These are phyloP conservation scores for Begonia loranthoides DNA, from an alignment of 306 rosid species.

Conservation along the genomic window DNA sequence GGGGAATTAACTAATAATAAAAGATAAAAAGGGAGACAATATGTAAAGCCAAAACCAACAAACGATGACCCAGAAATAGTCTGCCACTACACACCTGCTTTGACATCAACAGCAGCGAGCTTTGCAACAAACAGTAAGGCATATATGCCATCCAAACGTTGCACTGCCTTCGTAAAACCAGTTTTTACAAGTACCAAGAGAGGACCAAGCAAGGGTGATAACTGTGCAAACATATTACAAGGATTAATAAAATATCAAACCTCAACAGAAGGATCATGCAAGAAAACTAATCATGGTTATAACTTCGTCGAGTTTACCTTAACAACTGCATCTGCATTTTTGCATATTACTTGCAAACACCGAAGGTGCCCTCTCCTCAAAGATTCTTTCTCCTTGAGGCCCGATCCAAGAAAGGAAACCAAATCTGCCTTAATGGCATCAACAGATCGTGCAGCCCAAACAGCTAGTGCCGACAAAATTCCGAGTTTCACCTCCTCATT, in stretches of 20 bases:
- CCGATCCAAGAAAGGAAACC: slow-evolving; percentile 60
- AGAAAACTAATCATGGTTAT: slow-evolving; percentile 2
- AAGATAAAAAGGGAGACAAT: background rate
- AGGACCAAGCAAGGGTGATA: slow-evolving; percentile 49
- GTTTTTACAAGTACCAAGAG: slow-evolving; percentile 89
- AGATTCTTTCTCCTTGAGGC: slow-evolving; percentile 90
- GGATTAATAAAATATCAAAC: slow-evolving; percentile 3
- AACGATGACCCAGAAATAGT: background rate
- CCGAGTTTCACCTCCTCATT: slow-evolving; percentile 87
- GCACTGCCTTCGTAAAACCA: slow-evolving; percentile 85
- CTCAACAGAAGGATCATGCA: background rate
- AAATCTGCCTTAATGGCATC: slow-evolving; percentile 45
- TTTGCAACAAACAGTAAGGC: slow-evolving; percentile 74
- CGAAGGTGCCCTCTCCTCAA: slow-evolving; percentile 80
- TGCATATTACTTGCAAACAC: slow-evolving; percentile 44
- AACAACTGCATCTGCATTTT: slow-evolving; percentile 48
- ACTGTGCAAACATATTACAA: slow-evolving; percentile 29
- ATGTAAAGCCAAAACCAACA: background rate
- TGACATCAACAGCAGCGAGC: slow-evolving; percentile 82
- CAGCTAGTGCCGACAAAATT: slow-evolving; percentile 55
- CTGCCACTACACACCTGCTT: slow-evolving; percentile 45
- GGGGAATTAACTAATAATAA: background rate
- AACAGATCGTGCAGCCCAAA: slow-evolving; percentile 67
- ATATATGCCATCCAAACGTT: slow-evolving; percentile 90
- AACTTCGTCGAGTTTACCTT: slow-evolving; percentile 30